phyloP scores from a whole-genome alignment of 2,329 filamentous ascomycete genomes.

The Neofusicoccum umdonicola region DNA sequence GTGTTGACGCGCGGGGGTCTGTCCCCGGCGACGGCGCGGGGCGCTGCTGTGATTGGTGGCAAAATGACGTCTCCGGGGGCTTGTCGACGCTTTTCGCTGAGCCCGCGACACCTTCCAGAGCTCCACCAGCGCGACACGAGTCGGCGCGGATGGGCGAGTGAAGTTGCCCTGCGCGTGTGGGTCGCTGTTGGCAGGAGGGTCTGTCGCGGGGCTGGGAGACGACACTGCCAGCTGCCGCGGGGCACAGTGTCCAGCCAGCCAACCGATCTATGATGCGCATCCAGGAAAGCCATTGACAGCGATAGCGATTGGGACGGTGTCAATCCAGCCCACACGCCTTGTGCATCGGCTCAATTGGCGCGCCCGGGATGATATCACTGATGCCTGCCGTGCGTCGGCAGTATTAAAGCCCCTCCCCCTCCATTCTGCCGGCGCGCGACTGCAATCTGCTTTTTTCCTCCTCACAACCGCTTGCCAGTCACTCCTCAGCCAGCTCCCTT shows the following conservation, averaged over 20 bases:
- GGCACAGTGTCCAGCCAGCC: background rate
- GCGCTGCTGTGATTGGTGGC: constrained; percentile 12
- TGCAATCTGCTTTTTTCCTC: background rate
- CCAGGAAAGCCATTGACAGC: background rate
- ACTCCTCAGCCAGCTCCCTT: background rate
- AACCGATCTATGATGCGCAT: constrained; percentile 12
- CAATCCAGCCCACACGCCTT: background rate
- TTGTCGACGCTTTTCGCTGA: background rate
- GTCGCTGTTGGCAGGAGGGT: background rate
- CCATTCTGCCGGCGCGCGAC: background rate
- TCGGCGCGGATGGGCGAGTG: background rate
- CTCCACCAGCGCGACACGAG: background rate
- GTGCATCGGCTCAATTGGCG: constrained; percentile 11
- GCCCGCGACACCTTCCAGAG: constrained; percentile 9
- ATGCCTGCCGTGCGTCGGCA: background rate
- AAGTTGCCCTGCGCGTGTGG: background rate
- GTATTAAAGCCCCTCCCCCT: constrained; percentile 18
- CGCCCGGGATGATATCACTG: constrained; percentile 13
- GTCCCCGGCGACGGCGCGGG: background rate
- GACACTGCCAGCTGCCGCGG: background rate
- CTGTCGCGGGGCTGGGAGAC: background rate
- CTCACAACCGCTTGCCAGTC: background rate
- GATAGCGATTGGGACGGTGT: background rate
- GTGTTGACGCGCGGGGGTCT: background rate
- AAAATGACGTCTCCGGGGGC: constrained; percentile 12